phyloP scores from a whole-genome alignment of 2,329 filamentous ascomycete species.

The Paraconiothyrium brasiliense region DNA sequence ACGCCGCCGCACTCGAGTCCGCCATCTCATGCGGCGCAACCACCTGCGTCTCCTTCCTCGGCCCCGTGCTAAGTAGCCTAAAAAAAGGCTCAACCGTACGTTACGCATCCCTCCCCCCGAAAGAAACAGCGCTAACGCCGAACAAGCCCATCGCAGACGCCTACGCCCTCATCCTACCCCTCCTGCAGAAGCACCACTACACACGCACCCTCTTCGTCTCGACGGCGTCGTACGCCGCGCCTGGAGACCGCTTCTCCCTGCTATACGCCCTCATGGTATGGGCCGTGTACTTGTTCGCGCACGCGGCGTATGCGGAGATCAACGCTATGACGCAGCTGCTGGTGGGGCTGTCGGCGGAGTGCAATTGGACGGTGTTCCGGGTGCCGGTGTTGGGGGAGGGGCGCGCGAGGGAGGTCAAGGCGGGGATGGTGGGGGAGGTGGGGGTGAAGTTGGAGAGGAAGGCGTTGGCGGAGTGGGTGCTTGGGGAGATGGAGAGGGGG shows the following conservation, averaged over 20 bases:
- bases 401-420: slow-evolving; percentile 12
- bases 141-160: slow-evolving; percentile 17
- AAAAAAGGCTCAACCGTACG: slow-evolving; percentile 13
- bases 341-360: slow-evolving; percentile 2
- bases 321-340: slow-evolving; percentile 15
- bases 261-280: slow-evolving; percentile 14
- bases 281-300: slow-evolving; percentile 17
- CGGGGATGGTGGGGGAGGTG: slow-evolving; percentile 17
- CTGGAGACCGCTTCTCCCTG: slow-evolving; percentile 18
- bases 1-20: slow-evolving; percentile 16
- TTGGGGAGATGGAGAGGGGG: slow-evolving; percentile 20
- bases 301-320: slow-evolving; percentile 21
- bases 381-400: slow-evolving; percentile 21
- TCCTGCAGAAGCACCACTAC: slow-evolving; percentile 21
- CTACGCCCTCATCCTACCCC: slow-evolving; percentile 19
- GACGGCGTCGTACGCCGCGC: slow-evolving; percentile 19
- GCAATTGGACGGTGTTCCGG: slow-evolving; percentile 22
- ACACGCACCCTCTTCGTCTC: slow-evolving; percentile 16
- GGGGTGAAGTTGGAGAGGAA: slow-evolving; percentile 19
- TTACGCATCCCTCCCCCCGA: not conserved
- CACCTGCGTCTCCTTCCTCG: slow-evolving; percentile 21
- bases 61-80: not conserved
- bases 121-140: not conserved
- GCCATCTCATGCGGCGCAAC: slow-evolving; percentile 19
- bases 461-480: slow-evolving; percentile 21